Evolutionary conservation across 139 green algal species (phyloP).

Genomic region (Edaphochlamys debaryana): DNA sequence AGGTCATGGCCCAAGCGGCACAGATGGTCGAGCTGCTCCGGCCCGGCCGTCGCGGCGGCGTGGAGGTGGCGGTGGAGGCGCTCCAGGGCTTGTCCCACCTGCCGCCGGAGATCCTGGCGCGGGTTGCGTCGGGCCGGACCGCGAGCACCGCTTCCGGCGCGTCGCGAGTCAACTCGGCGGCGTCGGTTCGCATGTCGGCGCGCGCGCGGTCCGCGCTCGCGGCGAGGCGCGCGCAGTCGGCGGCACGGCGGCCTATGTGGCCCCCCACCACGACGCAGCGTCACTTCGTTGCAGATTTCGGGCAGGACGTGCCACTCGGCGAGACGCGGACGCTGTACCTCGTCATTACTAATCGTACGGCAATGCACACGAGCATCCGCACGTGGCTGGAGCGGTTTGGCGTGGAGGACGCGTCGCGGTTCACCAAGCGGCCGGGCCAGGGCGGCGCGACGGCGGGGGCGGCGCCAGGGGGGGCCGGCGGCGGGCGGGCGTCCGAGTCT

Average conservation of each 20-base stretch:
- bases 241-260: neutral
- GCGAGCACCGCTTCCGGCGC: neutral
- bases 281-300: conserved; percentile 54
- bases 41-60: neutral
- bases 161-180: too few species aligned
- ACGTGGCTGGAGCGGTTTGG: conserved; percentile 60
- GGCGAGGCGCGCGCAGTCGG: too few species aligned
- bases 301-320: conserved; percentile 47
- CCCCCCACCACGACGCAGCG: conserved; percentile 10
- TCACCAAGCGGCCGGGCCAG: conserved; percentile 1
- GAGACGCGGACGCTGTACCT: conserved; percentile 59
- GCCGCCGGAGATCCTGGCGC: conserved; percentile 36
- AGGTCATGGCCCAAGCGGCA: too few species aligned
- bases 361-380: conserved; percentile 43
- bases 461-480: neutral
- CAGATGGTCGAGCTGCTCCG: too few species aligned
- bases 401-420: conserved; percentile 44
- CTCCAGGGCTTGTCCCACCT: conserved; percentile 50
- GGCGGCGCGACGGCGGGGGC: neutral
- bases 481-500: neutral
- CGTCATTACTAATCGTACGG: conserved; percentile 54
- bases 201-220: too few species aligned
- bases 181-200: too few species aligned
- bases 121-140: neutral
- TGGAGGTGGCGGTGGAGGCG: conserved; percentile 39